These are phyloP conservation scores for Botrytis sinoallii DNA, from an alignment of 2,329 filamentous ascomycete species.

Conservation along the genomic window DNA sequence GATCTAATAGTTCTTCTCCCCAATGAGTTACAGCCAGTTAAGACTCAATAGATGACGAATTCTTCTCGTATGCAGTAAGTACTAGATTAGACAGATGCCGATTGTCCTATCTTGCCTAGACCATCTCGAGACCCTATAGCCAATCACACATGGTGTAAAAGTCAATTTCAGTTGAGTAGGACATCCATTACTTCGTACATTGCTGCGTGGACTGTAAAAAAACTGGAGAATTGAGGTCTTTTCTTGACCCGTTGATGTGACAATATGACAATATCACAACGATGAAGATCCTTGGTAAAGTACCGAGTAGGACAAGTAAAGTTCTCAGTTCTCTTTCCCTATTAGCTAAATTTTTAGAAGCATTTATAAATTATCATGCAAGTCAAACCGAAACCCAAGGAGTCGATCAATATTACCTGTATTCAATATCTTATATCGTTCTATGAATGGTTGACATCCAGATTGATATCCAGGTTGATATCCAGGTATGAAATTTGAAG, in stretches of 20 bases:
- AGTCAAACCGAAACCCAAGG: neutral
- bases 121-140: too few species aligned
- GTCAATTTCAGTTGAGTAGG: neutral
- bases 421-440: neutral
- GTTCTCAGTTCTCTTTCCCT: neutral
- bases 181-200: neutral
- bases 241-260: neutral
- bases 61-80: neutral
- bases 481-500: neutral
- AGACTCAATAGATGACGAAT: neutral
- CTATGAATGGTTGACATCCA: neutral
- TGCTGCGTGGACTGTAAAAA: neutral
- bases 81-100: neutral
- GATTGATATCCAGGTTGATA: neutral
- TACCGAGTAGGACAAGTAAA: slow-evolving; percentile 1
- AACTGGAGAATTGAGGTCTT: neutral
- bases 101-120: slow-evolving; percentile 1
- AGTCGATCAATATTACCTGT: neutral
- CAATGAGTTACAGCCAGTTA: neutral
- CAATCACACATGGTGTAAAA: slow-evolving; percentile 3
- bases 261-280: neutral
- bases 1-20: neutral
- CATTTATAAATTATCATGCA: neutral
- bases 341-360: neutral
- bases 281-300: slow-evolving; percentile 16